Evolutionary conservation across 345 rosid species (phyloP), one percentile per base, ranked within the genome.

Genomic region (Limnanthes douglasii): DNA sequence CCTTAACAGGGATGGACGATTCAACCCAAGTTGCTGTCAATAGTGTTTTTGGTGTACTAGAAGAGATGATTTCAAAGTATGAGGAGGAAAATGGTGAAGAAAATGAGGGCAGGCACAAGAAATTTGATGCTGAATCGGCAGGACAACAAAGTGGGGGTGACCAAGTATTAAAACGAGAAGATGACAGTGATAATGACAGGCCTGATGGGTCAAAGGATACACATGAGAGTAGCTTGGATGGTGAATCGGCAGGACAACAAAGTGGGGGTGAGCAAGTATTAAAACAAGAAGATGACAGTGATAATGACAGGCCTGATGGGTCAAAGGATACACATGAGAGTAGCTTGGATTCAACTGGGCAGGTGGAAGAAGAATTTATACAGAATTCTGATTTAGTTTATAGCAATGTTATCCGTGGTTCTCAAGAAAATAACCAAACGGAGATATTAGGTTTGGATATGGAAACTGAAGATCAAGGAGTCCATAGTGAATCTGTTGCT

Each of bases 11-110:
- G 49, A 74, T 88, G 59, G 93, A 88, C 70, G 95, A 88, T 64
- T 72, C 95, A 45, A 83, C 95, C 20, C 97, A 83, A 59, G 73
- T 79, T 41, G 97, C 97, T 48, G 95, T 88, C 44, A 88, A 90
- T 41, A 90, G 77, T 54, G 95, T 83, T 50, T 83, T 79, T 28
- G 95, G 94, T 47, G 98, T 83, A 37, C 62, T 90, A 22, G 98
- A 90, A 64, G 62, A 74, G 43, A 70, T 90, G 82, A 79, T 90
- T 48, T 22, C 78, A 47, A 84, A 76, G 57, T 44, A 71, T 8
- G 86, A 65, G 56, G 86, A 75, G 51, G 79, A 47, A 55, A 62
- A 69, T 10, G 68, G 46, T 25, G 50, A 56, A 52, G 66, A 53
- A 53, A 58, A 48, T 37, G 52, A 65, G 54, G 64, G 14, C 6